Conservation (phyloP, 1,284 basidiomycete species). For the Cystobasidium pallidum region DNA sequence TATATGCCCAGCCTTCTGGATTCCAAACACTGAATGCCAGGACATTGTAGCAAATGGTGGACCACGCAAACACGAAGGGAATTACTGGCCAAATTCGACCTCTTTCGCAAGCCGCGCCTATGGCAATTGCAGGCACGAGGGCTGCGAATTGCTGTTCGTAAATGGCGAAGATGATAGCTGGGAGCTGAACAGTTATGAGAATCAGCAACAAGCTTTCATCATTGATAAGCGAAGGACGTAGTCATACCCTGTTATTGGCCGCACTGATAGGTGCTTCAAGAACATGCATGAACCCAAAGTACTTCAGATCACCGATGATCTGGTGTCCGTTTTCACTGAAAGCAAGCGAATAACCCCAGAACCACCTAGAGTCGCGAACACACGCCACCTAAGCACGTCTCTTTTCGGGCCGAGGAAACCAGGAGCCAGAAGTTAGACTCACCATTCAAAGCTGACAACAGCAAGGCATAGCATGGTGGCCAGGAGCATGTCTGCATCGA, state of each 20-base stretch:
- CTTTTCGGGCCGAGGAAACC: too few species aligned
- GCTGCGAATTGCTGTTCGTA: constrained; percentile 90
- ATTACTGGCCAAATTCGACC: constrained; percentile 82
- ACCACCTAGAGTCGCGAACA: constrained; percentile 11
- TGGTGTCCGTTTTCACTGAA: constrained; percentile 57
- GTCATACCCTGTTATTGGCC: constrained; percentile 56
- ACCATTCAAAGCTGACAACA: constrained; percentile 70
- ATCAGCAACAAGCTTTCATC: background rate
- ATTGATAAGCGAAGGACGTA: background rate
- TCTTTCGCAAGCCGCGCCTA: constrained; percentile 84
- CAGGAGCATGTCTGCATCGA: constrained; percentile 42
- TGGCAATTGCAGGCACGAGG: constrained; percentile 66
- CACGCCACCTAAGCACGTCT: background rate
- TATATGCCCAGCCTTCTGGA: constrained; percentile 78
- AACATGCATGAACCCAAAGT: constrained; percentile 83
- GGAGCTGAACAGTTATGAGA: constrained; percentile 61
- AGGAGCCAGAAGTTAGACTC: too few species aligned
- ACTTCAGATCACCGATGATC: constrained; percentile 63
- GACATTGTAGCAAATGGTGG: constrained; percentile 80
- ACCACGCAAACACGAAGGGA: constrained; percentile 88
- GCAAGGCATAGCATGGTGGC: constrained; percentile 59
- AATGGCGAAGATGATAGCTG: constrained; percentile 80
- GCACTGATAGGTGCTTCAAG: constrained; percentile 75
- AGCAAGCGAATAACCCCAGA: constrained; percentile 60
- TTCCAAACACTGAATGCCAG: constrained; percentile 95